Percentiles rank a stretch among this genome's conserved stretches.
These are phyloP conservation scores for Pyrus hybrid DNA, from an alignment of 331 rosid species.

Conservation along the genomic window DNA sequence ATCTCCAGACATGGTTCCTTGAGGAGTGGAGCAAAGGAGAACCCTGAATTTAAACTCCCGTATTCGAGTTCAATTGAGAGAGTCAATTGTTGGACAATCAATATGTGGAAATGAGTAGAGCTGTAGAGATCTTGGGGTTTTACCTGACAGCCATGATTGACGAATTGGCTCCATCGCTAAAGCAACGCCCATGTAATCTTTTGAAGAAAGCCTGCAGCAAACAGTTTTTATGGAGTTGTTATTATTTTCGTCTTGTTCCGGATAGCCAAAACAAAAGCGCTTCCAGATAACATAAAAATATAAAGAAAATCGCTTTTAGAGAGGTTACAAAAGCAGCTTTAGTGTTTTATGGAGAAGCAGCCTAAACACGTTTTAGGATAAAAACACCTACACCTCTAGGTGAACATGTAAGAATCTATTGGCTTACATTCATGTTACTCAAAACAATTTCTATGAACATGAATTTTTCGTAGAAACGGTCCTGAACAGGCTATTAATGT, in stretches of 20 bases:
- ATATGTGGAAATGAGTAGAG: neutral
- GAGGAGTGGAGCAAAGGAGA: conserved; percentile 36
- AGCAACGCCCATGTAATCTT: conserved; percentile 87
- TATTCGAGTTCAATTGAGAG: neutral
- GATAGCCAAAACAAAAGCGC: no score
- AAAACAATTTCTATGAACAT: no score
- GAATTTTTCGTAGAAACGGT: neutral
- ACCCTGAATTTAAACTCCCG: conserved; percentile 83
- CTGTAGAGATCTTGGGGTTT: neutral
- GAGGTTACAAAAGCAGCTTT: no score
- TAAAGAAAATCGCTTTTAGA: no score
- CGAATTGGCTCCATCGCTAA: conserved; percentile 67
- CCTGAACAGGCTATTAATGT: neutral
- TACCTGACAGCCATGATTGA: conserved; percentile 85
- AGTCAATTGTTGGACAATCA: neutral
- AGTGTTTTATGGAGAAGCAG: no score
- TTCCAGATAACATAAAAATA: no score
- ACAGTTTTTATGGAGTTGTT: neutral
- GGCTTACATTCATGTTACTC: no score
- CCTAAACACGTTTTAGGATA: no score
- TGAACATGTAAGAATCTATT: neutral
- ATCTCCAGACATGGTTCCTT: conserved; percentile 75
- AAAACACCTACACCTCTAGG: no score
- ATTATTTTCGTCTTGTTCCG: no score
- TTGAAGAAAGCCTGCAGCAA: neutral